A percentile compares a stretch with the other conserved stretches of the same genome.
phyloP scores from a whole-genome alignment of 2,329 filamentous ascomycete species.

The Aspergillus sp. region DNA sequence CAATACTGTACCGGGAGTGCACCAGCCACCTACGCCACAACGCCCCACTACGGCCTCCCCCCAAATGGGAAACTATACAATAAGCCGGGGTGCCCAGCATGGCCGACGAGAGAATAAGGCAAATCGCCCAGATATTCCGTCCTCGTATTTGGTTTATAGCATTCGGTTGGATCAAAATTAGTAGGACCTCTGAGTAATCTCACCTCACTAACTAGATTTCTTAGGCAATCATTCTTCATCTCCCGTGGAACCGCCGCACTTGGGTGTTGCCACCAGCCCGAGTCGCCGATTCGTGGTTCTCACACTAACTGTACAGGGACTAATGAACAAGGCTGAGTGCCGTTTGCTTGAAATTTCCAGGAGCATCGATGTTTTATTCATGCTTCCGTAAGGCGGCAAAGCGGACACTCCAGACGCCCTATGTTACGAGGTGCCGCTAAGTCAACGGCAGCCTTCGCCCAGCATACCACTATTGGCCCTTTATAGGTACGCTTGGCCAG shows the following conservation, averaged over 20 bases:
- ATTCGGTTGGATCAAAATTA: not conserved
- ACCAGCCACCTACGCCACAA: constrained; percentile 3
- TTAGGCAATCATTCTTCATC: not conserved
- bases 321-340: not conserved
- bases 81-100: not conserved
- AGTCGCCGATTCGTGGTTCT: not conserved
- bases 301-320: not conserved
- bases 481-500: too few relatives aligned
- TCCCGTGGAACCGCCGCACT: not conserved
- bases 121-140: not conserved
- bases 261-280: not conserved
- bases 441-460: too few relatives aligned
- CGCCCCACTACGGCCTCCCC: not conserved
- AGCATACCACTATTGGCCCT: too few relatives aligned
- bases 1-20: not conserved
- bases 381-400: not conserved
- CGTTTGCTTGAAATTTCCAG: not conserved
- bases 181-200: not conserved
- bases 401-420: not conserved
- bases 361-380: not conserved
- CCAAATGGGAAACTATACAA: not conserved
- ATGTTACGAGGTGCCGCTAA: not conserved
- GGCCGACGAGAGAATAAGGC: not conserved
- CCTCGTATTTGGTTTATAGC: too few relatives aligned
- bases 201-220: not conserved